These are phyloP conservation scores for Diplodia corticola DNA, from an alignment of 2,329 filamentous ascomycete species.

Conservation along the genomic window DNA sequence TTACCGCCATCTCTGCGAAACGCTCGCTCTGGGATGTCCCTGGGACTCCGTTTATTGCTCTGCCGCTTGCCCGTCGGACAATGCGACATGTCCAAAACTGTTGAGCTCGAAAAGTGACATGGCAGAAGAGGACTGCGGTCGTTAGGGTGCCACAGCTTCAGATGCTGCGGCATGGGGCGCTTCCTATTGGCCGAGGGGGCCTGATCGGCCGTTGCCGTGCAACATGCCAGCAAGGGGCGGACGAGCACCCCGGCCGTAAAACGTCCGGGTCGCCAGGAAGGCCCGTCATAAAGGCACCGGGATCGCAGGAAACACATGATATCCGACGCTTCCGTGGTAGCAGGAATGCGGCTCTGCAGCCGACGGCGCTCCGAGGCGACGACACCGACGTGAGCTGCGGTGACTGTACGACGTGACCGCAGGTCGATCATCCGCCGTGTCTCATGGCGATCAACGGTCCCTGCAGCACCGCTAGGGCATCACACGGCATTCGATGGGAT, in stretches of 20 bases:
- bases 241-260: neutral
- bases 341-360: conserved; percentile 9
- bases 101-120: conserved; percentile 11
- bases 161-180: neutral
- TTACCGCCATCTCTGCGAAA: conserved; percentile 14
- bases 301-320: neutral
- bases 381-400: neutral
- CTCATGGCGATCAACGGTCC: conserved; percentile 4
- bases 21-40: neutral
- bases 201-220: conserved; percentile 13
- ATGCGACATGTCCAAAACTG: conserved; percentile 8
- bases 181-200: conserved; percentile 5
- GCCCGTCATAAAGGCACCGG: neutral
- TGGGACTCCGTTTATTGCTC: neutral
- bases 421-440: conserved; percentile 13
- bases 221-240: neutral
- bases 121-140: neutral
- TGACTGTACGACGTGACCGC: neutral
- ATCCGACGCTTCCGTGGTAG: conserved; percentile 1
- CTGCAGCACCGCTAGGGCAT: neutral
- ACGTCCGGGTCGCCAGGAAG: neutral
- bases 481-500: neutral
- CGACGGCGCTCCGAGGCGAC: conserved; percentile 2
- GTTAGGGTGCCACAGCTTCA: neutral
- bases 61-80: conserved; percentile 1